phyloP scores from a whole-genome alignment of 805 yeast species.

The Zygosaccharomyces kombuchaensis region DNA sequence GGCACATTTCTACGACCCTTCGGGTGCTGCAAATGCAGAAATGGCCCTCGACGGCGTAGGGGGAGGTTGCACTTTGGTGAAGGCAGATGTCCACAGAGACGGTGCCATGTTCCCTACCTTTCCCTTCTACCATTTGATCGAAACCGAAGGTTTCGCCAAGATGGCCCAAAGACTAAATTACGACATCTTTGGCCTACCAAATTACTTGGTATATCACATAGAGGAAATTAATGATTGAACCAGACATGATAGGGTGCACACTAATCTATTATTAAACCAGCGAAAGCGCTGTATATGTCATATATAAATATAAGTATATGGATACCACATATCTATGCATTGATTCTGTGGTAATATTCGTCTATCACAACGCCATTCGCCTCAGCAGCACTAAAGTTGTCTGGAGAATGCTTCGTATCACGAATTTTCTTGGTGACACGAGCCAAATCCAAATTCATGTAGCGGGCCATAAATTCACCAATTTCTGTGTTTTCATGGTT shows the following conservation, averaged over 20 bases:
- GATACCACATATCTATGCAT: background rate
- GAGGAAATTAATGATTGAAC: constrained; percentile 51
- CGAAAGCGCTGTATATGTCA: constrained; percentile 1
- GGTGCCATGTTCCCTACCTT: constrained; percentile 99
- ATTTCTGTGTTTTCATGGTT: constrained; percentile 84
- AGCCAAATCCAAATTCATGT: constrained; percentile 44
- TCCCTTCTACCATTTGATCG: constrained; percentile 94
- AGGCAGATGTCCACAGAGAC: constrained; percentile 97
- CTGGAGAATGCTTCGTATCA: constrained; percentile 45
- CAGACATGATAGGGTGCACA: background rate
- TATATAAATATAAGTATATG: constrained; percentile 1
- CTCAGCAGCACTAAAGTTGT: background rate
- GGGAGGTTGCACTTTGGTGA: constrained; percentile 92
- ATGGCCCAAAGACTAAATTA: constrained; percentile 96
- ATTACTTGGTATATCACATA: constrained; percentile 86
- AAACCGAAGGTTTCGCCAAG: constrained; percentile 97
- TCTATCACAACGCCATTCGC: constrained; percentile 8
- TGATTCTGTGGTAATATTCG: constrained; percentile 19
- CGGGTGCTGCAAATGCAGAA: constrained; percentile 58
- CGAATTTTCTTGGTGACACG: constrained; percentile 47
- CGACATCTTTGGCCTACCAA: constrained; percentile 88
- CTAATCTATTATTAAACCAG: background rate
- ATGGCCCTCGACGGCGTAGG: constrained; percentile 96
- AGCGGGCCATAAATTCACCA: constrained; percentile 64
- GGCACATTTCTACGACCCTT: constrained; percentile 78